phyloP scores from a whole-genome alignment of 2,329 filamentous ascomycete genomes.

The Xylariaceae sp. region DNA sequence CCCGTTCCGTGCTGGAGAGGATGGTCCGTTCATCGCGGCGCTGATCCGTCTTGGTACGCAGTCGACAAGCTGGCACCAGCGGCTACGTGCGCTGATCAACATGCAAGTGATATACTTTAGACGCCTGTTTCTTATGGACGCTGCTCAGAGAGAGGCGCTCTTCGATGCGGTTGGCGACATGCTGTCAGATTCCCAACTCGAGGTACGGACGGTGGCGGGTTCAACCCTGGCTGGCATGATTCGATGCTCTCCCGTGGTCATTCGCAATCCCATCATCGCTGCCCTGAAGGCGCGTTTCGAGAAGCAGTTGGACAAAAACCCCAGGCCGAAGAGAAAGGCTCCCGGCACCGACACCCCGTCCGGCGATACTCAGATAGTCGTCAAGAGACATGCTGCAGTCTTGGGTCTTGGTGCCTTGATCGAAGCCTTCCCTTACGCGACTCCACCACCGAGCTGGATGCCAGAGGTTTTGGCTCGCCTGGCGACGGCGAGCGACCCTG shows the following conservation, averaged over 20 bases:
- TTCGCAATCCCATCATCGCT: conserved; percentile 73
- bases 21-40: conserved; percentile 74
- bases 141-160: conserved; percentile 68
- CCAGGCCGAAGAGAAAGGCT: conserved; percentile 69
- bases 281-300: conserved; percentile 76
- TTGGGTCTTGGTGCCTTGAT: conserved; percentile 85
- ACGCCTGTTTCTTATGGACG: conserved; percentile 78
- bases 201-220: conserved; percentile 89
- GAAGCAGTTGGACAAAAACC: conserved; percentile 70
- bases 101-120: conserved; percentile 99
- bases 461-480: conserved; percentile 83
- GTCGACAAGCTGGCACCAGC: conserved; percentile 89
- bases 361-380: conserved; percentile 68
- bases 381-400: conserved; percentile 83
- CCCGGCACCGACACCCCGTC: conserved; percentile 64
- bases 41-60: conserved; percentile 83
- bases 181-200: conserved; percentile 85
- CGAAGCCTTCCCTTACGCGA: conserved; percentile 93
- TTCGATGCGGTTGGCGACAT: conserved; percentile 94
- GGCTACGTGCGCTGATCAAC: conserved; percentile 89
- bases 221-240: conserved; percentile 97
- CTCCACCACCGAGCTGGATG: conserved; percentile 89
- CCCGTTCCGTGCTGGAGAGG: conserved; percentile 81
- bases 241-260: conserved; percentile 76
- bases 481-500: conserved; percentile 79